These are phyloP conservation scores for Nidularia pulvinata DNA, from an alignment of 768 basidiomycete species.

Conservation along the genomic window DNA sequence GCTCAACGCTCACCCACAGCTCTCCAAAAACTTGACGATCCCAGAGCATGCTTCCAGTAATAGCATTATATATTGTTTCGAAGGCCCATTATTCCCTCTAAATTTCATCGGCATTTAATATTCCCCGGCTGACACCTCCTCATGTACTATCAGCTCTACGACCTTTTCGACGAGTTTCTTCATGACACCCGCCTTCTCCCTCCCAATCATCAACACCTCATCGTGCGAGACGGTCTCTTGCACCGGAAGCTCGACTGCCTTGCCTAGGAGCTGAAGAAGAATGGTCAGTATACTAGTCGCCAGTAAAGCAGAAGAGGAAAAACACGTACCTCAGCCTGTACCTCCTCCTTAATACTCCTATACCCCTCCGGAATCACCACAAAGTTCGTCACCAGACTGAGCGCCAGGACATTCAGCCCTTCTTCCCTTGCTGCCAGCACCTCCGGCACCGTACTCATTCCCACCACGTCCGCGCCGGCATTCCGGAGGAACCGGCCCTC, in stretches of 20 bases:
- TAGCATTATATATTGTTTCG: no score
- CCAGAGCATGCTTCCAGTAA: no score
- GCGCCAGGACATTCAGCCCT: conserved; percentile 72
- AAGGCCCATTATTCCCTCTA: no score
- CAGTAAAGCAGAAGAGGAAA: background rate
- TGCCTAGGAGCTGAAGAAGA: conserved; percentile 58
- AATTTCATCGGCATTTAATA: no score
- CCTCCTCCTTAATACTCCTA: conserved; percentile 70
- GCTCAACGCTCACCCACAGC: no score
- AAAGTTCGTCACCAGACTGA: conserved; percentile 86
- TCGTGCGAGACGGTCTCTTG: conserved; percentile 68
- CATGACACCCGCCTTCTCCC: conserved; percentile 71
- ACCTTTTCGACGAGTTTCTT: conserved; percentile 67
- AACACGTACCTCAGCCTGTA: conserved; percentile 68
- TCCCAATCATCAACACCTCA: conserved; percentile 72
- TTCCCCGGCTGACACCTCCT: background rate
- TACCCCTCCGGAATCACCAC: conserved; percentile 75
- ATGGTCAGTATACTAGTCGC: background rate
- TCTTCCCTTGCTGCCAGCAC: conserved; percentile 80
- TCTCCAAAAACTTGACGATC: no score
- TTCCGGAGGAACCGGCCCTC: conserved; percentile 77
- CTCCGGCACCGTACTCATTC: conserved; percentile 93
- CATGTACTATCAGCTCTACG: conserved; percentile 26
- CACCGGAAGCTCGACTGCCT: conserved; percentile 34
- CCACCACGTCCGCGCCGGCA: conserved; percentile 88